These are phyloP conservation scores for Paramyrothecium roridum DNA, from an alignment of 2,329 filamentous ascomycete species.

Conservation along the genomic window DNA sequence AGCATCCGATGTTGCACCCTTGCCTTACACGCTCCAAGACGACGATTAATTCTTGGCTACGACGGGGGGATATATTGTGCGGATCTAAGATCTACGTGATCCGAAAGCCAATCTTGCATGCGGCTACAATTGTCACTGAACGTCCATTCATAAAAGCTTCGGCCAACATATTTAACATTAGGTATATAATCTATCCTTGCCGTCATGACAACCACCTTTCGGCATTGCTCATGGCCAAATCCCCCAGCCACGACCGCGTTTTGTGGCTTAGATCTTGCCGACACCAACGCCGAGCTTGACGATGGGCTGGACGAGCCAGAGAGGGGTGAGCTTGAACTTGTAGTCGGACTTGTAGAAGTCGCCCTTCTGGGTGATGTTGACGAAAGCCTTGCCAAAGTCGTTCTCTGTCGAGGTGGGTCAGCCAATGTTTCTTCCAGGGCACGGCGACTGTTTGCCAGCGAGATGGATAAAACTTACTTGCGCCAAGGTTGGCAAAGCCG, in stretches of 20 bases:
- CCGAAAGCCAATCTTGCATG: too few species aligned
- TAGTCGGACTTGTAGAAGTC: constrained; percentile 47
- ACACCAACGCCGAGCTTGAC: constrained; percentile 42
- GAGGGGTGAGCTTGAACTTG: constrained; percentile 42
- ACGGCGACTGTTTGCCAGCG: too few species aligned
- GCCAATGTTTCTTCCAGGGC: not conserved
- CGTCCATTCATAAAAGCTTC: too few species aligned
- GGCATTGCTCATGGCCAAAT: not conserved
- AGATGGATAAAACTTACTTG: constrained; percentile 33
- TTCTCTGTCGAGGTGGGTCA: constrained; percentile 24
- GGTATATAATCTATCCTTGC: too few species aligned
- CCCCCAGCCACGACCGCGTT: not conserved
- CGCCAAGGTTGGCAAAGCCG: constrained; percentile 51
- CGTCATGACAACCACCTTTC: not conserved
- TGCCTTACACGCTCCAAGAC: too few species aligned
- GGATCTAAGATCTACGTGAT: too few species aligned
- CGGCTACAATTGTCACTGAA: too few species aligned
- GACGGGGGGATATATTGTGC: too few species aligned
- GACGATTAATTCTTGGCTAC: too few species aligned
- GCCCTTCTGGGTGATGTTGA: constrained; percentile 51
- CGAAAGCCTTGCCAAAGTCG: constrained; percentile 42
- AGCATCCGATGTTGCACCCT: too few species aligned
- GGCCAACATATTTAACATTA: too few species aligned
- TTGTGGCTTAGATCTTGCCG: constrained; percentile 31
- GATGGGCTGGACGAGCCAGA: constrained; percentile 35